Evolutionary conservation across 2,329 filamentous ascomycete genomes (phyloP), one percentile per base, ranked within the genome.

Genomic region (Sclerotinia sclerotiorum): DNA sequence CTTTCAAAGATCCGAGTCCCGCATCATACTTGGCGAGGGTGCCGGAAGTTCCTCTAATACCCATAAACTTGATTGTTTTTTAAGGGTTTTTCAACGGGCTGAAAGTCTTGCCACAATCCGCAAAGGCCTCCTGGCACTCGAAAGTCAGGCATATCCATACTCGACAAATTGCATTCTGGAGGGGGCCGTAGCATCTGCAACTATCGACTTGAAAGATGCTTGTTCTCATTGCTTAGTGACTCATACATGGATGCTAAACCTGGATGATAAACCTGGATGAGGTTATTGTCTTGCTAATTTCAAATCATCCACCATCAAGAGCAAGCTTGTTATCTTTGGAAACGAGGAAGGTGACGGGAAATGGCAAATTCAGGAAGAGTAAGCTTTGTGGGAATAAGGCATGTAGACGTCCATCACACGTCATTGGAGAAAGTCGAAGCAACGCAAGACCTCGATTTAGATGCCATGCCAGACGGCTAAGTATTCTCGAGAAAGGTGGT

Each of bases 351-450:
- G 3, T 35, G 1, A 21, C 27, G 52, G 1, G 2, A 21, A 4
- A 5, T 44, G 17, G 35, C 19, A 3, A 6, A 0, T 27, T 44
- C 17, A 42, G 46, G 2, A 64, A 52, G 15, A 52, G 8, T 29
- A 64, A 52, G 48, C 61, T 64, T 39, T 64, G 61, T 27, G 61
- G 61, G 3, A 52, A 64, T 3, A 5, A 35, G 2, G 21, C 48
- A 4, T 64, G 61, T 64, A 24, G 46, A 24, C 46, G 61, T 19
- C 46, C 48, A 42, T 64, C 61, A 6, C 61, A 64, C 32, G 24
- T 42, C n/a, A 42, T 64, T 24, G 61, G 48, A 5, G 32, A 52
- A 29, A 27, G 27, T 15, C n/a, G 0, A 8, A 24, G 56, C 44
- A 58, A 2, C 32, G 17, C 21, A 29, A 5, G 0, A 29, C 27